Conservation (phyloP, 2,329 filamentous ascomycete species). For the Colletotrichum cereale region DNA sequence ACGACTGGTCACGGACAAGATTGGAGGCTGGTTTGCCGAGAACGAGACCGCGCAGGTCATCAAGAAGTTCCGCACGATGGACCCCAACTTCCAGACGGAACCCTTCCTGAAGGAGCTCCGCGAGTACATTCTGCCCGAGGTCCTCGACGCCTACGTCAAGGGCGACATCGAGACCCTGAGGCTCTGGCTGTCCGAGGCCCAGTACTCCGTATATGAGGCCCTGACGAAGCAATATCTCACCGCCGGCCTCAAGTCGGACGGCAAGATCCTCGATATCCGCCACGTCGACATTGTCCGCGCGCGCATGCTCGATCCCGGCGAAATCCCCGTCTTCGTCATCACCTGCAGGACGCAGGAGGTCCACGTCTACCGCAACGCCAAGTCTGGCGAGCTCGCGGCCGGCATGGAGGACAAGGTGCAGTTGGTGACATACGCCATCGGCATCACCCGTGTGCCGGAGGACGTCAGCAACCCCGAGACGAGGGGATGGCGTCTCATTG, state of each 20-base stretch:
- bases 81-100: slow-evolving; percentile 94
- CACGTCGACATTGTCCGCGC: slow-evolving; percentile 90
- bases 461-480: slow-evolving; percentile 98
- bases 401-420: slow-evolving; percentile 99
- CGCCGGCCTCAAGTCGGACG: slow-evolving; percentile 92
- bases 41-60: slow-evolving; percentile 98
- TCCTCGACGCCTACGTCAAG: slow-evolving; percentile 97
- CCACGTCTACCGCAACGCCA: slow-evolving; percentile 94
- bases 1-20: slow-evolving; percentile 90
- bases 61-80: slow-evolving; percentile 97
- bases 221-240: slow-evolving; percentile 96
- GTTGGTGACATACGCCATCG: slow-evolving; percentile 97
- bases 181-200: slow-evolving; percentile 94
- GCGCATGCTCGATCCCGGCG: slow-evolving; percentile 84
- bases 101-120: slow-evolving; percentile 95
- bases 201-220: slow-evolving; percentile 97
- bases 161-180: slow-evolving; percentile 91
- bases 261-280: slow-evolving; percentile 93
- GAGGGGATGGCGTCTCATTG: slow-evolving; percentile 95
- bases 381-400: slow-evolving; percentile 88
- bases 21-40: slow-evolving; percentile 97
- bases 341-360: slow-evolving; percentile 98
- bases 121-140: slow-evolving; percentile 97
- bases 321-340: slow-evolving; percentile 96
- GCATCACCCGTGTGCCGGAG: slow-evolving; percentile 91